Evolutionary conservation across 768 basidiomycete genomes (phyloP).

Genomic region (Agaricus subrufescens): DNA sequence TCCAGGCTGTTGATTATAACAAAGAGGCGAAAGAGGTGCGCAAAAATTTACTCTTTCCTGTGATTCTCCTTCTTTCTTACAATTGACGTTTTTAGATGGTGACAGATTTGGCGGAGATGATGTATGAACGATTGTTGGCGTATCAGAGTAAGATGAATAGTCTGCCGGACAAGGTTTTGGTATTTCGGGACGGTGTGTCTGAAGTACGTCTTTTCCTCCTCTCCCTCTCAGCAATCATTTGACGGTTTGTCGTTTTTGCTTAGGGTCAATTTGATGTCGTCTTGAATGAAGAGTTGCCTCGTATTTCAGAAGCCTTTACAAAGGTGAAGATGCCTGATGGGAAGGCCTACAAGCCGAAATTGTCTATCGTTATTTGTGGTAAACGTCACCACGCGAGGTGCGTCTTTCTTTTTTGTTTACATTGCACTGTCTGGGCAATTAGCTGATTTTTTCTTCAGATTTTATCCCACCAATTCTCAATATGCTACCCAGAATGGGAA

Average conservation of each 20-base stretch:
- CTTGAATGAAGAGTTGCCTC: conserved; percentile 53
- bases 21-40: conserved; percentile 37
- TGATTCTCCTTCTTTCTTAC: background rate
- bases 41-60: background rate
- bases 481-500: conserved; percentile 66
- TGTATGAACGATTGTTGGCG: conserved; percentile 59
- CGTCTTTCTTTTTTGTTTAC: conserved; percentile 20
- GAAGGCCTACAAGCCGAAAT: conserved; percentile 48
- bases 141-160: conserved; percentile 51
- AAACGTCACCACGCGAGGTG: conserved; percentile 66
- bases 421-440: background rate
- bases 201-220: conserved; percentile 34
- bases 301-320: conserved; percentile 58
- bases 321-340: conserved; percentile 37
- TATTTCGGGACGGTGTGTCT: conserved; percentile 82
- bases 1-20: conserved; percentile 43
- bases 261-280: conserved; percentile 74
- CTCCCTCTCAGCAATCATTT: no score
- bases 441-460: conserved; percentile 24
- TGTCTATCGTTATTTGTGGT: conserved; percentile 79
- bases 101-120: conserved; percentile 57
- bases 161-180: conserved; percentile 63
- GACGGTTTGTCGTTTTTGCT: background rate
- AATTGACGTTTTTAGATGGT: conserved; percentile 54
- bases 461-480: conserved; percentile 48